Evolutionary conservation across 2,329 filamentous ascomycete genomes (phyloP).

Genomic region (Penicillium sp.): DNA sequence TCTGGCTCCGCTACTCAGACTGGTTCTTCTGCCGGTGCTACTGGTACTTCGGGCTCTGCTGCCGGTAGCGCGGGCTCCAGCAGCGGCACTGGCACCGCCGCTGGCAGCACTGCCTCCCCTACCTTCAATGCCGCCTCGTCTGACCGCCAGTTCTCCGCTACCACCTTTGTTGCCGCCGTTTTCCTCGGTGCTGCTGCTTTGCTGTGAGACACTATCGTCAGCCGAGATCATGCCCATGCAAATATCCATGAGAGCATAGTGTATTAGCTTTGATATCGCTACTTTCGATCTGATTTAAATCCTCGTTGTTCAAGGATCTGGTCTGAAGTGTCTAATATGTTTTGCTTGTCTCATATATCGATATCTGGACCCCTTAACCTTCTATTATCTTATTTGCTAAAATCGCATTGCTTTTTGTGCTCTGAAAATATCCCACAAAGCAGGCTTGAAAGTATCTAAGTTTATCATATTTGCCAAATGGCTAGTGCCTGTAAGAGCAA

Average conservation of each 20-base stretch:
- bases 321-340: conserved; percentile 4
- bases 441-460: neutral
- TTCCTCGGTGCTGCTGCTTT: conserved; percentile 43
- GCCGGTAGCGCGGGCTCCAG: conserved; percentile 1
- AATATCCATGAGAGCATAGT: conserved; percentile 11
- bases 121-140: conserved; percentile 25
- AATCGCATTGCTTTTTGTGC: conserved; percentile 2
- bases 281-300: conserved; percentile 8
- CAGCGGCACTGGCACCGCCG: conserved; percentile 8
- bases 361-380: neutral
- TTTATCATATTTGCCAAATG: neutral
- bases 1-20: conserved; percentile 14
- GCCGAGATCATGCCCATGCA: neutral
- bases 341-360: conserved; percentile 1
- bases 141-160: conserved; percentile 37
- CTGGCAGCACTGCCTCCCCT: conserved; percentile 18
- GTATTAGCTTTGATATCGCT: conserved; percentile 16
- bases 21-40: conserved; percentile 20
- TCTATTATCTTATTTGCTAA: conserved; percentile 1
- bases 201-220: conserved; percentile 27
- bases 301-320: neutral
- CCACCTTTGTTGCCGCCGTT: conserved; percentile 41
- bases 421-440: neutral
- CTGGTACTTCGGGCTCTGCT: conserved; percentile 24
- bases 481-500: neutral